Evolutionary conservation across 176 grass and related monocot genomes (phyloP).

Genomic region (bread wheat (Triticum aestivum)): IWGSC_CS_RefSeq_v2.1 NC_057809.1:481628177-481628676

Average conservation of each 20-base stretch:
- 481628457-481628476: constrained; percentile 8
- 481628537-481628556: too few relatives aligned
- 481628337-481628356: constrained; percentile 24
- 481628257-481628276: neutral
- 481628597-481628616: too few relatives aligned
- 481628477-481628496: constrained; percentile 8
- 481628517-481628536: too few relatives aligned
- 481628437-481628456: neutral
- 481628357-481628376: constrained; percentile 26
- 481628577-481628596: too few relatives aligned
- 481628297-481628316: neutral
- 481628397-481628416: neutral
- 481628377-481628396: constrained; percentile 36
- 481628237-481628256: constrained; percentile 18
- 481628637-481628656: too few relatives aligned
- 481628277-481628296: neutral
- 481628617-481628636: too few relatives aligned
- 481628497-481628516: too few relatives aligned
- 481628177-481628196: neutral
- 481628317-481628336: constrained; percentile 5
- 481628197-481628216: neutral
- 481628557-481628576: too few relatives aligned
- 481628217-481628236: constrained; percentile 32
- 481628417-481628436: constrained; percentile 3
- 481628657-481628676: too few relatives aligned